phyloP scores from a whole-genome alignment of 2,329 filamentous ascomycete species.

The Nannizziopsis barbatae region DNA sequence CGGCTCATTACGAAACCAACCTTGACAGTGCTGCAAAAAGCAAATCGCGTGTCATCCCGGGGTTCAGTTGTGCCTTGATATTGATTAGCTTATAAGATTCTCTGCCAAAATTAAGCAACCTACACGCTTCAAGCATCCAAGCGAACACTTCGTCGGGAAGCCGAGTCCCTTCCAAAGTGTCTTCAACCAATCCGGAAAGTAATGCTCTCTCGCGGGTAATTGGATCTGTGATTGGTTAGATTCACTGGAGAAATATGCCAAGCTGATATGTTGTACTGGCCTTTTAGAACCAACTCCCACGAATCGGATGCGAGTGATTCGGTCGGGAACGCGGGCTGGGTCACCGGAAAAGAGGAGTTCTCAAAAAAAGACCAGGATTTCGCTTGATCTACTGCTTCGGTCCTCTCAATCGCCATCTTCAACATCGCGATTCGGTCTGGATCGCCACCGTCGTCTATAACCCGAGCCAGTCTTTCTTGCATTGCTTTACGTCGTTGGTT shows the following conservation, averaged over 20 bases:
- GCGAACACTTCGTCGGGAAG: conserved; percentile 54
- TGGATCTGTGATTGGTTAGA: conserved; percentile 28
- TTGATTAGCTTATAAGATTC: background rate
- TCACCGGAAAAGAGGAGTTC: conserved; percentile 18
- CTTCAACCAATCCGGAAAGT: conserved; percentile 50
- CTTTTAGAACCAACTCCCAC: conserved; percentile 26
- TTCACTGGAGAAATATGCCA: background rate
- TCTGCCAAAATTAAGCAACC: conserved; percentile 9
- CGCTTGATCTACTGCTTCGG: conserved; percentile 46
- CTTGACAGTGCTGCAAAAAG: conserved; percentile 49
- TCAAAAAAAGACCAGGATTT: conserved; percentile 49
- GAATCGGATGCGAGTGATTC: conserved; percentile 23
- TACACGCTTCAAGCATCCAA: conserved; percentile 46
- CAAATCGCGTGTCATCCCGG: conserved; percentile 45
- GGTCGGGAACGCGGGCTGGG: conserved; percentile 27
- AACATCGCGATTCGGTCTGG: conserved; percentile 38
- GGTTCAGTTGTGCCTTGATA: conserved; percentile 43
- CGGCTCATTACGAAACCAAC: conserved; percentile 27
- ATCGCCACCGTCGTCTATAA: conserved; percentile 37
- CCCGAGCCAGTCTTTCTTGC: conserved; percentile 33
- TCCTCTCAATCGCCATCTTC: conserved; percentile 48
- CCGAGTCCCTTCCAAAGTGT: conserved; percentile 37
- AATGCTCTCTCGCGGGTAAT: conserved; percentile 48
- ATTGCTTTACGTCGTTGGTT: conserved; percentile 16
- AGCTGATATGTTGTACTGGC: conserved; percentile 17